A percentile compares a stretch with the other conserved stretches of the same genome.
Evolutionary conservation across 352 stramenopile species (phyloP).

Genomic region (Pythium scleroteichum): DNA sequence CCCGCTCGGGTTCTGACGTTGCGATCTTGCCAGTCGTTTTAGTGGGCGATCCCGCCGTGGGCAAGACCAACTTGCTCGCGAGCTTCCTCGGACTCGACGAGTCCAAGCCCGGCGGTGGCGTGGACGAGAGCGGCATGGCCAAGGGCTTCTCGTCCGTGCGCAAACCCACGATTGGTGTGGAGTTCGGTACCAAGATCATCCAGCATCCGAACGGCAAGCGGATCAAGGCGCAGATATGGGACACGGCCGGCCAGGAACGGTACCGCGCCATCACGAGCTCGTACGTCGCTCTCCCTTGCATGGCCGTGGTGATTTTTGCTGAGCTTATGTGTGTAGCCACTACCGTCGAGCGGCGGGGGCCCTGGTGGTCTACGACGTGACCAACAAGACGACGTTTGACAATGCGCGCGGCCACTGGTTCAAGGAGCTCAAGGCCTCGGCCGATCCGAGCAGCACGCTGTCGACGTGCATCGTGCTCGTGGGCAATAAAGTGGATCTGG

Average conservation of each 20-base stretch:
- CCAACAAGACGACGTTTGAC: slow-evolving; percentile 57
- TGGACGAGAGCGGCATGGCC: slow-evolving; percentile 38
- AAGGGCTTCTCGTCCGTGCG: slow-evolving; percentile 52
- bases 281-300: slow-evolving; percentile 30
- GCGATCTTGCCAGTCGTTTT: slow-evolving; percentile 51
- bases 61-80: slow-evolving; percentile 90
- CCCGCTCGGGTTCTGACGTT: neutral
- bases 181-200: slow-evolving; percentile 82
- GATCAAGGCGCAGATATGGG: slow-evolving; percentile 86
- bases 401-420: slow-evolving; percentile 75
- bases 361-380: slow-evolving; percentile 80
- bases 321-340: slow-evolving; percentile 34
- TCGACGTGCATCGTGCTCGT: slow-evolving; percentile 73
- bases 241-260: slow-evolving; percentile 76
- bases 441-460: slow-evolving; percentile 62
- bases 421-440: slow-evolving; percentile 69
- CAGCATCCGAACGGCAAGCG: slow-evolving; percentile 72
- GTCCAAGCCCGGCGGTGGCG: slow-evolving; percentile 10
- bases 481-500: slow-evolving; percentile 79
- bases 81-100: slow-evolving; percentile 64
- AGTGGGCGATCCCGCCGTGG: slow-evolving; percentile 83
- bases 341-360: slow-evolving; percentile 74
- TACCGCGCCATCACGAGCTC: slow-evolving; percentile 86
- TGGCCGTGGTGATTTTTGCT: neutral
- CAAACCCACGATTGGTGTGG: slow-evolving; percentile 81